Conservation (phyloP, 805 yeast species). For the Millerozyma miso region DNA sequence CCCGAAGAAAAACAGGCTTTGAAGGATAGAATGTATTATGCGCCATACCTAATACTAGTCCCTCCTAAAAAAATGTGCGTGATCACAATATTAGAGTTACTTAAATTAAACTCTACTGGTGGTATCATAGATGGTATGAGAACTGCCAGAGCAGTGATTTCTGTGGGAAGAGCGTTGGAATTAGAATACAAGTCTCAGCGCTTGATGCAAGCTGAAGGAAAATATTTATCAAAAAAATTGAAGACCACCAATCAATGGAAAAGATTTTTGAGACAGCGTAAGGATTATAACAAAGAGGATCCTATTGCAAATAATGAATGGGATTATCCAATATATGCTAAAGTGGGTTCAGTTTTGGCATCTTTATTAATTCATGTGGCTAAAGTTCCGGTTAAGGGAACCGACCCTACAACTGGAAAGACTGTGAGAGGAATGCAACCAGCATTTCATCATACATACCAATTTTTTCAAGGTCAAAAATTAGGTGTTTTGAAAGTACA, state of each 20-base stretch:
- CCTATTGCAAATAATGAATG: slow-evolving; percentile 17
- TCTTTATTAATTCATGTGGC: slow-evolving; percentile 79
- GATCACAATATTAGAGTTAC: slow-evolving; percentile 75
- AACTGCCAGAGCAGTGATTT: slow-evolving; percentile 73
- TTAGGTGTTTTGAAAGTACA: slow-evolving; percentile 81
- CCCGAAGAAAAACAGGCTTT: slow-evolving; percentile 21
- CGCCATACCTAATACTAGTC: slow-evolving; percentile 71
- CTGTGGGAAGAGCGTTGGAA: slow-evolving; percentile 83
- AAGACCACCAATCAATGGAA: slow-evolving; percentile 48
- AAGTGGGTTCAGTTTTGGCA: slow-evolving; percentile 76
- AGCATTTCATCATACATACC: slow-evolving; percentile 86
- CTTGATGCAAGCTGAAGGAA: slow-evolving; percentile 53
- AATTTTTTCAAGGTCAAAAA: slow-evolving; percentile 71
- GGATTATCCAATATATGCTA: slow-evolving; percentile 39
- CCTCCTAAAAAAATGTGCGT: slow-evolving; percentile 79
- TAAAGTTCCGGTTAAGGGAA: slow-evolving; percentile 71
- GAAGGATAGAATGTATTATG: slow-evolving; percentile 53
- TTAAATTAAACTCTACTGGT: slow-evolving; percentile 69
- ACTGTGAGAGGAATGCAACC: slow-evolving; percentile 73
- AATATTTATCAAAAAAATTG: slow-evolving; percentile 35
- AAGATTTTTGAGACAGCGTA: slow-evolving; percentile 33
- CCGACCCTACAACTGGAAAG: slow-evolving; percentile 73
- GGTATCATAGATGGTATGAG: slow-evolving; percentile 79
- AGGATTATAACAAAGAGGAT: slow-evolving; percentile 9
- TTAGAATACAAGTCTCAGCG: slow-evolving; percentile 74